These are phyloP conservation scores for Leptomonas pyrrhocoris DNA, from an alignment of 208 protist genomes.

Conservation along the genomic window DNA sequence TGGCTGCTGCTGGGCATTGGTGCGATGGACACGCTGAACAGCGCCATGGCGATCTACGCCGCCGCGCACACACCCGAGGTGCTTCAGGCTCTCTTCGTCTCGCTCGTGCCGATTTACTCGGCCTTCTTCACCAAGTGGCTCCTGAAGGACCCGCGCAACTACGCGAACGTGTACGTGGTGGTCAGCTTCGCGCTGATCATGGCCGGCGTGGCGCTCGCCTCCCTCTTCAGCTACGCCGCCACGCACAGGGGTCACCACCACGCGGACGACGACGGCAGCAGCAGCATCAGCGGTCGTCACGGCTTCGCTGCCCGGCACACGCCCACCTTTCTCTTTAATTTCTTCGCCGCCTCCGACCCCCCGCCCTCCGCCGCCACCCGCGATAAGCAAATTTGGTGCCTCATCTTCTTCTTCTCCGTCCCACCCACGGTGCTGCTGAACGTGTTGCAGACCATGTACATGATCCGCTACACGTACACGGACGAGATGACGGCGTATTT, in stretches of 20 bases:
- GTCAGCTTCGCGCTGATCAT: constrained; percentile 50
- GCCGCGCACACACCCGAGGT: constrained; percentile 63
- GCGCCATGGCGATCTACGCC: constrained; percentile 58
- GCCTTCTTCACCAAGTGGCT: constrained; percentile 55
- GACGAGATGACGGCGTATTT: constrained; percentile 20
- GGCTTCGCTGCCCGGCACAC: not conserved
- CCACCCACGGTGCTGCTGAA: constrained; percentile 75
- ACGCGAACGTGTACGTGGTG: constrained; percentile 37
- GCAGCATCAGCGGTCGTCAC: not conserved
- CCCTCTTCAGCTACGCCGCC: constrained; percentile 29
- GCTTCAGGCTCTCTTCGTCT: constrained; percentile 64
- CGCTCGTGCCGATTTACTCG: constrained; percentile 53
- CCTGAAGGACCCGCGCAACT: constrained; percentile 50
- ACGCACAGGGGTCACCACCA: constrained; percentile 7
- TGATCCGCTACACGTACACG: constrained; percentile 66
- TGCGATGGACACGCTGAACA: constrained; percentile 51
- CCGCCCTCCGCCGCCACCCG: not conserved
- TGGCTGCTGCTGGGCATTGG: constrained; percentile 47
- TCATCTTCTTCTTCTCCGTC: constrained; percentile 79
- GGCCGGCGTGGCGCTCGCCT: constrained; percentile 46
- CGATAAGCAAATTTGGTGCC: constrained; percentile 48
- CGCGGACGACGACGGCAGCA: not conserved
- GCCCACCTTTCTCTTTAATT: not conserved
- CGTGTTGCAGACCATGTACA: constrained; percentile 74
- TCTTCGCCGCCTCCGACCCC: constrained; percentile 6